Percentiles rank a stretch among this genome's conserved stretches.
Evolutionary conservation across 1,139 yeast species (phyloP).

Genomic region (Saccharomyces hybrid): DNA sequence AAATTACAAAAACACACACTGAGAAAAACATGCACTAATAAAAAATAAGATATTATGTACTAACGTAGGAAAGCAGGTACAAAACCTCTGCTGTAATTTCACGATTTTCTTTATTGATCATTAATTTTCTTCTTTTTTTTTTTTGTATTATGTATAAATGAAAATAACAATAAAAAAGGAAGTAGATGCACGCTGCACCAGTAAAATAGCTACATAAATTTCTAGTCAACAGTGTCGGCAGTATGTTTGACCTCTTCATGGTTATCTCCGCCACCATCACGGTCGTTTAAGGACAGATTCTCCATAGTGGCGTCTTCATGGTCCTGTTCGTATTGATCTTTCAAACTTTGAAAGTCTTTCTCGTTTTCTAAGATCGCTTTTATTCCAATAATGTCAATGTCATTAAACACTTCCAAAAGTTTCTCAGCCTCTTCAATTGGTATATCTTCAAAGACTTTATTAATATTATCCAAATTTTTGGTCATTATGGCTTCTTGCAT

Average conservation of each 20-base stretch:
- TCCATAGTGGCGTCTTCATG: conserved; percentile 9
- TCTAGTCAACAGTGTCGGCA: conserved; percentile 33
- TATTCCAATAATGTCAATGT: conserved; percentile 78
- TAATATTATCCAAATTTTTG: conserved; percentile 67
- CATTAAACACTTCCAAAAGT: conserved; percentile 64
- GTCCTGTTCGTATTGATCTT: conserved; percentile 36
- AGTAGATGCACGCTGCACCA: not conserved
- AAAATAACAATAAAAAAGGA: not conserved
- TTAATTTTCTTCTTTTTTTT: not conserved
- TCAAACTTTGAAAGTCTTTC: conserved; percentile 51
- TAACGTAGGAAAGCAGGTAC: not conserved
- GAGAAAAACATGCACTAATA: not conserved
- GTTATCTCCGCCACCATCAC: conserved; percentile 9
- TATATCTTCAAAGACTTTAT: conserved; percentile 73
- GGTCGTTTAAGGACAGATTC: conserved; percentile 9
- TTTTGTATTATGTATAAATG: not conserved
- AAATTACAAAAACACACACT: not conserved
- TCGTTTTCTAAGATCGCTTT: conserved; percentile 73
- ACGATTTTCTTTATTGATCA: not conserved
- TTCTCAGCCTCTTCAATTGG: conserved; percentile 74
- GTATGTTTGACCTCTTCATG: conserved; percentile 16
- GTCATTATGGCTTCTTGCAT: conserved; percentile 76
- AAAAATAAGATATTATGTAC: not conserved
- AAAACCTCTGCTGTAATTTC: not conserved
- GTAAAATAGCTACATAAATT: not conserved